Base-by-base conservation (phyloP, 2,329 filamentous ascomycete species). In the Fusarium equiseti region DNA sequence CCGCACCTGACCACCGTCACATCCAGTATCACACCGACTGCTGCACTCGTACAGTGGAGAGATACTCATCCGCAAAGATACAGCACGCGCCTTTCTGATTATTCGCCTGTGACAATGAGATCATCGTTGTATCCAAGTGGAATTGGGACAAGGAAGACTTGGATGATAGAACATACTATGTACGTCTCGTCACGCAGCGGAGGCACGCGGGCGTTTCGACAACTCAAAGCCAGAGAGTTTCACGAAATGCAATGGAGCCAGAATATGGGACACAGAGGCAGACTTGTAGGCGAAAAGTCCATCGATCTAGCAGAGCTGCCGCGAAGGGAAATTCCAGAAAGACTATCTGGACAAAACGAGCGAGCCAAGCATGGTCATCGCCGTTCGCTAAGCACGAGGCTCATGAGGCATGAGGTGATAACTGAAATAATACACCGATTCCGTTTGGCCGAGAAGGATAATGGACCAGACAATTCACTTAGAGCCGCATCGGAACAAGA, bases 1-100 rank as follows among this genome's bases (percentile, higher is more conserved):
- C 83, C 83, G 15, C 83, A 84, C 69, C 81, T 84, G 71, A 83
- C 79, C 9, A 84, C 83, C 8, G 81, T 84, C 45, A 81, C 81
- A 31, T 77, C 81, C 6, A 77, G 77, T 6, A 81, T 84, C 59
- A 76, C 78, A 22, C 82, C 82, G 5, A 84, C 83, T 2, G 67
- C 76, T 18, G 74, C 52, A 26, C 77, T 84, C 6, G 63, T 76
- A 11, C 70, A 71, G 26, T 84, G 82, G 81, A 78, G 82, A 51
- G 72, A 72, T 31, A 71, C 76, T 15, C 81, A 83, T 46, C 63
- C 80, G 27, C 74, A 79, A 24, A 76, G 82, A 31, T 83, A 83
- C 63, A 75, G 72, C 16, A 83, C 79, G 20, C 78, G 80, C 7
- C 77, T 84, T 18, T 83, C 81, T 4, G 81, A 83, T 62, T 77